Percentiles rank a stretch among this genome's conserved stretches.
Evolutionary conservation across 2,329 filamentous ascomycete species (phyloP).

Genomic region (Cercospora janseana): DNA sequence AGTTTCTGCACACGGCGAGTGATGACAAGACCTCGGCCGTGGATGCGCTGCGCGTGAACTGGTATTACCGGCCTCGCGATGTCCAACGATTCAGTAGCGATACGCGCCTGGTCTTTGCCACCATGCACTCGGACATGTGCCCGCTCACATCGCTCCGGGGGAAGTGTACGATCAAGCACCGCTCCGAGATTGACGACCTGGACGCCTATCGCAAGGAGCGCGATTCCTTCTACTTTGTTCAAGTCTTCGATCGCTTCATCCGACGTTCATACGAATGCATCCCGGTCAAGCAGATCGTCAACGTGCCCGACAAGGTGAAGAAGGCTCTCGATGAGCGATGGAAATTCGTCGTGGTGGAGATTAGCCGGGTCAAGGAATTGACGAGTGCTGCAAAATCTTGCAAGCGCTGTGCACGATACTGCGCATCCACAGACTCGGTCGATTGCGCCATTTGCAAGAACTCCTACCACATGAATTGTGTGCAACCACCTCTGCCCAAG

Average conservation of each 20-base stretch:
- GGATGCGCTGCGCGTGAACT: conserved; percentile 89
- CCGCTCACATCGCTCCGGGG: conserved; percentile 89
- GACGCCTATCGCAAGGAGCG: conserved; percentile 80
- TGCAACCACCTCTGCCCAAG: conserved; percentile 84
- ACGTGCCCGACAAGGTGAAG: conserved; percentile 92
- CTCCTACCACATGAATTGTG: conserved; percentile 98
- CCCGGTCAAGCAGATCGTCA: conserved; percentile 86
- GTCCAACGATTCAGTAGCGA: conserved; percentile 90
- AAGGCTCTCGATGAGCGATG: conserved; percentile 93
- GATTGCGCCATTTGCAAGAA: conserved; percentile 93
- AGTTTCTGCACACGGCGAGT: conserved; percentile 80
- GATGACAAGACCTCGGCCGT: conserved; percentile 69
- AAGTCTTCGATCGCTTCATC: conserved; percentile 96
- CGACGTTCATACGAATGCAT: conserved; percentile 97
- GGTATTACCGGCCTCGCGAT: conserved; percentile 96
- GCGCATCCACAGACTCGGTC: conserved; percentile 91
- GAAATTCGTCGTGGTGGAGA: conserved; percentile 94
- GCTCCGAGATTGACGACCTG: conserved; percentile 77
- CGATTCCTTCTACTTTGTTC: conserved; percentile 95
- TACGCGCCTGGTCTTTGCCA: conserved; percentile 86
- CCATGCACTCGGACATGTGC: conserved; percentile 97
- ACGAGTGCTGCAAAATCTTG: conserved; percentile 95
- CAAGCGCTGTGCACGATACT: conserved; percentile 88
- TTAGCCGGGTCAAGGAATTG: conserved; percentile 88
- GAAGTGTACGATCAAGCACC: conserved; percentile 87